Conservation (phyloP, 768 basidiomycete species). For the Rhodotorula kratochvilovae region DNA sequence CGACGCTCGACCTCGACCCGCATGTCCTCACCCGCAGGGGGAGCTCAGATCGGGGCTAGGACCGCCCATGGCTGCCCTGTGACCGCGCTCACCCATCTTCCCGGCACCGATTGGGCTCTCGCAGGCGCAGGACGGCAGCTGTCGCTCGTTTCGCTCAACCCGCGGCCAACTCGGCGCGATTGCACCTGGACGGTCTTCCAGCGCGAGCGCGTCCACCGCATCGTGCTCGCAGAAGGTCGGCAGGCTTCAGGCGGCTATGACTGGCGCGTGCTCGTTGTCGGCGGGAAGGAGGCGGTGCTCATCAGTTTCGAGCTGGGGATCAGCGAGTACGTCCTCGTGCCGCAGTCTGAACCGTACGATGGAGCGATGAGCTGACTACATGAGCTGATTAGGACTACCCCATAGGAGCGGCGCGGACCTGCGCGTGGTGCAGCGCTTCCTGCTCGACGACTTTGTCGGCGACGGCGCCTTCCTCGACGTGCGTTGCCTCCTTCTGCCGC, state of each 20-base stretch:
- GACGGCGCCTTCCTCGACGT: conserved; percentile 20
- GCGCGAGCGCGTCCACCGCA: conserved; percentile 21
- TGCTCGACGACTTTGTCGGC: conserved; percentile 18
- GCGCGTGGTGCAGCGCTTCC: background rate
- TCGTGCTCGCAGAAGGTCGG: background rate
- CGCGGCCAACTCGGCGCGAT: background rate
- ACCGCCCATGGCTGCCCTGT: background rate
- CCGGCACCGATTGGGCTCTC: background rate
- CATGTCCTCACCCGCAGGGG: too few relatives aligned
- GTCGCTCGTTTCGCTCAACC: background rate
- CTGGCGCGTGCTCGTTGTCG: background rate
- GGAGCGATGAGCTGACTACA: too few relatives aligned
- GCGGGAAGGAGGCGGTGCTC: conserved; percentile 25
- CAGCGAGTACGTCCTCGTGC: background rate
- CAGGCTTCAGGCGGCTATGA: background rate
- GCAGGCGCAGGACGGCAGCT: background rate
- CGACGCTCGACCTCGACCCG: too few relatives aligned
- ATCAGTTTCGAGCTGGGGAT: background rate
- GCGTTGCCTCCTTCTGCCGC: background rate
- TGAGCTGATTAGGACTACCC: too few relatives aligned
- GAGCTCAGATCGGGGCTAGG: background rate
- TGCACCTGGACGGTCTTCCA: conserved; percentile 12
- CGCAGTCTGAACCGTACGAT: background rate
- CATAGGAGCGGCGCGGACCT: background rate
- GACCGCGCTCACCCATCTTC: background rate